Evolutionary conservation across 306 rosid genomes (phyloP).

Genomic region (Fragaria iinumae): DNA sequence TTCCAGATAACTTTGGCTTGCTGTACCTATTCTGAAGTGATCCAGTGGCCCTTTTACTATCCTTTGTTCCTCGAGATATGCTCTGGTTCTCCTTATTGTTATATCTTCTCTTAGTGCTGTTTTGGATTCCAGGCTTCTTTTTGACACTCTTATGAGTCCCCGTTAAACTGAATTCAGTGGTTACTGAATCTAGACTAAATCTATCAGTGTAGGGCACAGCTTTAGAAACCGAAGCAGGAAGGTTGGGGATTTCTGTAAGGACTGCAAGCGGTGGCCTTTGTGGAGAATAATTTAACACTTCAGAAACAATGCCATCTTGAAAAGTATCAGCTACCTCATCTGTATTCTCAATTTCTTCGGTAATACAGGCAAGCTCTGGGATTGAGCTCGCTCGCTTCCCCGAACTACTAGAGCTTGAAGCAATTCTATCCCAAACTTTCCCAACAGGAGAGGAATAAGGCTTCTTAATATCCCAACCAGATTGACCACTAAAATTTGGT

Average conservation of each 20-base stretch:
- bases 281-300: constrained; percentile 24
- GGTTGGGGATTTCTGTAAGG: constrained; percentile 43
- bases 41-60: constrained; percentile 44
- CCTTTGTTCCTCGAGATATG: constrained; percentile 45
- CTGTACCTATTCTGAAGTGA: constrained; percentile 45
- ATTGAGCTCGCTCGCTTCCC: constrained; percentile 60
- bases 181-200: constrained; percentile 47
- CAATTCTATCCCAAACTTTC: constrained; percentile 68
- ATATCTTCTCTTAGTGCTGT: constrained; percentile 40
- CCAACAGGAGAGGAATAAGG: constrained; percentile 56
- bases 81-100: constrained; percentile 48
- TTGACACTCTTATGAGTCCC: constrained; percentile 49
- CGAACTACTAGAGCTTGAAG: constrained; percentile 56
- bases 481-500: constrained; percentile 31
- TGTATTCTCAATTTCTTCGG: constrained; percentile 75
- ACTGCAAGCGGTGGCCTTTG: constrained; percentile 59
- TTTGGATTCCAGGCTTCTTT: constrained; percentile 45
- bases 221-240: constrained; percentile 45
- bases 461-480: constrained; percentile 38
- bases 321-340: constrained; percentile 57
- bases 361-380: constrained; percentile 82
- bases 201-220: constrained; percentile 41
- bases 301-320: constrained; percentile 36
- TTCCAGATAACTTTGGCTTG: constrained; percentile 61
- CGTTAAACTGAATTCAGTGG: constrained; percentile 41